Evolutionary conservation across 768 basidiomycete species (phyloP), one percentile per base, ranked within the genome.

Genomic region (Psilocybe sp.): DNA sequence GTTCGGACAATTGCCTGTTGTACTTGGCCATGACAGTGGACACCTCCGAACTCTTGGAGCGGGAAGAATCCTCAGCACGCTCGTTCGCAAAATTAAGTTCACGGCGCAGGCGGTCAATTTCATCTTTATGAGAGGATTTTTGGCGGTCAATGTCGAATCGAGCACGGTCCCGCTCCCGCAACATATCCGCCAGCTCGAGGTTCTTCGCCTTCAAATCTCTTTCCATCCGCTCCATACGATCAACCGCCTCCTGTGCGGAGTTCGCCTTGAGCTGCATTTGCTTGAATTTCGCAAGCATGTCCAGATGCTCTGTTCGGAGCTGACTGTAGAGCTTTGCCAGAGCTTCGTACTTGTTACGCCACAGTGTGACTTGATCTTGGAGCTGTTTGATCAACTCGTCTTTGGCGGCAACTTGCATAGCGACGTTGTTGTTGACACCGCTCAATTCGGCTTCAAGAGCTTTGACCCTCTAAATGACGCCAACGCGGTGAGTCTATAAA

Each of bases 141-240:
- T 92, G 80, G 16, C 97, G 79, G 63, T 99, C 97, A 18, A 98
- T 74, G 57, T 99, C 97, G 61, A 97, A 98, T 39, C 97, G 78
- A 33, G 96, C 94, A 49, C 95, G 80, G 64, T 99, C 97, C 32
- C 97, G 84, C 68, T 99, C 97, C 40, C 96, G 82, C 58, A 99
- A 88, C 97, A 99, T 99, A 64, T 98, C 97, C 18, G 97, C 97
- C 15, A 99, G 75, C 67, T 98, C 97, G 48, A 99, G 69, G 64
- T 98, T 99, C 80, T 99, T 99, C n/a, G 91, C 79, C 72, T 98
- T 99, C 59, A 98, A 75, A 64, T 99, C 97, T 32, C 94, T 78
- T 65, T 99, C 97, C 94, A 98, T 98, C 50, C 95, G 78, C 68
- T 98, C 97, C 94, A 99, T 98, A 57, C 86, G 86, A 67, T 99